These are phyloP conservation scores for Dendrobium officinale DNA, from an alignment of 106 monocot species.

Conservation along the genomic window DNA sequence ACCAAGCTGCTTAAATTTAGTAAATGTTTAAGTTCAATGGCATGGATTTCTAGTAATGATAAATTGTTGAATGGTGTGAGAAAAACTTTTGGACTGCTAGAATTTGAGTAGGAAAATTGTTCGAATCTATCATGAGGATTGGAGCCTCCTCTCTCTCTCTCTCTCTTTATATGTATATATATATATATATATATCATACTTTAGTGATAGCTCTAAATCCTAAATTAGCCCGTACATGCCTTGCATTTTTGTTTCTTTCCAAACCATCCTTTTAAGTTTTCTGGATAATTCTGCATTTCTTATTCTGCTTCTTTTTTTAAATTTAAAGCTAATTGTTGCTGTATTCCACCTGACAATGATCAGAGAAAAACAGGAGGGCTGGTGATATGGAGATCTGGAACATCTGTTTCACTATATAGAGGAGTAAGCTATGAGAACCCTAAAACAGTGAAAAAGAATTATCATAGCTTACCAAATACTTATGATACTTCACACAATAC, in stretches of 20 bases:
- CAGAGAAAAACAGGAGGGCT: conserved; percentile 98
- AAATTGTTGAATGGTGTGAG: too few species aligned
- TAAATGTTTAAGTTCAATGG: too few species aligned
- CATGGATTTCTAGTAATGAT: not conserved
- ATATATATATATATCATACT: not conserved
- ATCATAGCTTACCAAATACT: conserved; percentile 12
- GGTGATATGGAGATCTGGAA: conserved; percentile 97
- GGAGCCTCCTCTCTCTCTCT: not conserved
- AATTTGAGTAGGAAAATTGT: too few species aligned
- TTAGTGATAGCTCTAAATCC: not conserved
- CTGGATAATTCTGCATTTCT: not conserved
- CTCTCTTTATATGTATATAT: not conserved
- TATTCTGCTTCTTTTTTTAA: not conserved
- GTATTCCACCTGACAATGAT: conserved; percentile 1
- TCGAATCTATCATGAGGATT: too few species aligned
- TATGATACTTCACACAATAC: conserved; percentile 14
- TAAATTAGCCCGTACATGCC: not conserved
- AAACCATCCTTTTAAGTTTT: not conserved
- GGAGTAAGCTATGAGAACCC: conserved; percentile 65
- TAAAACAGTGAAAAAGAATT: conserved; percentile 27
- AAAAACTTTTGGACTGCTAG: too few species aligned
- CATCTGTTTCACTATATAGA: conserved; percentile 81
- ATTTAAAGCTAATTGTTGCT: conserved; percentile 11
- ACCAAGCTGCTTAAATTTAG: too few species aligned
- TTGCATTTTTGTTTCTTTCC: not conserved